phyloP scores from a whole-genome alignment of 1,284 basidiomycete species.

The Fomitopsis palustris region DNA sequence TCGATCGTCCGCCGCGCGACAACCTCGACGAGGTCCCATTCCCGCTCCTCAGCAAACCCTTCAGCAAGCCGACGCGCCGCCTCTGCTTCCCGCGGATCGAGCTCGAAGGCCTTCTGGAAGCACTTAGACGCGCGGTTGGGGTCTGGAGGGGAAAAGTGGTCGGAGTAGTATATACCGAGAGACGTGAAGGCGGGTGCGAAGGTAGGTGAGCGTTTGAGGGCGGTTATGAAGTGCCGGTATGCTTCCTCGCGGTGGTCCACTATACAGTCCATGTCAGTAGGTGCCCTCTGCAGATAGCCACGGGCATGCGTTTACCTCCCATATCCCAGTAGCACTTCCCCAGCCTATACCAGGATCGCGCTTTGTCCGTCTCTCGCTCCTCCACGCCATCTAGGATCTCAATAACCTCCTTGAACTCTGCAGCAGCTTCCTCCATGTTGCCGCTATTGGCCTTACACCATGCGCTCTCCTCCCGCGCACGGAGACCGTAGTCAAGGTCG shows the following conservation, averaged over 20 bases:
- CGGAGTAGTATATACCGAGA: constrained; percentile 87
- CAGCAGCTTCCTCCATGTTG: constrained; percentile 48
- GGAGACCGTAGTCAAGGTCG: constrained; percentile 49
- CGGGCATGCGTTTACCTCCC: constrained; percentile 47
- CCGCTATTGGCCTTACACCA: constrained; percentile 79
- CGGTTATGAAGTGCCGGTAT: constrained; percentile 79
- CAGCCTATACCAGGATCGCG: constrained; percentile 82
- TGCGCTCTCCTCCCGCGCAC: constrained; percentile 78
- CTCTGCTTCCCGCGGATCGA: constrained; percentile 85
- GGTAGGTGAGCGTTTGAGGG: constrained; percentile 73
- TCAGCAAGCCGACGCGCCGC: constrained; percentile 85
- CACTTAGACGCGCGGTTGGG: constrained; percentile 88
- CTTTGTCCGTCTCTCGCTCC: constrained; percentile 55
- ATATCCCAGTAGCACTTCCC: constrained; percentile 79
- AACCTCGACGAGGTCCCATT: constrained; percentile 96
- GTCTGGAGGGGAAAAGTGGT: constrained; percentile 72
- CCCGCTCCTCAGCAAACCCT: constrained; percentile 88
- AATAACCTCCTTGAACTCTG: constrained; percentile 59
- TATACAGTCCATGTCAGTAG: constrained; percentile 19
- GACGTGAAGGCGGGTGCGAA: constrained; percentile 94
- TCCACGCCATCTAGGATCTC: constrained; percentile 51
- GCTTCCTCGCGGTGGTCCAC: constrained; percentile 54
- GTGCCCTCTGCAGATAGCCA: neutral
- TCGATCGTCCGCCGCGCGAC: constrained; percentile 91
- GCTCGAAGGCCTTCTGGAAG: constrained; percentile 98